Percentiles rank a stretch among this genome's conserved stretches.
Conservation (phyloP, 2,329 filamentous ascomycete genomes). For the Penicillium concentricum region DNA sequence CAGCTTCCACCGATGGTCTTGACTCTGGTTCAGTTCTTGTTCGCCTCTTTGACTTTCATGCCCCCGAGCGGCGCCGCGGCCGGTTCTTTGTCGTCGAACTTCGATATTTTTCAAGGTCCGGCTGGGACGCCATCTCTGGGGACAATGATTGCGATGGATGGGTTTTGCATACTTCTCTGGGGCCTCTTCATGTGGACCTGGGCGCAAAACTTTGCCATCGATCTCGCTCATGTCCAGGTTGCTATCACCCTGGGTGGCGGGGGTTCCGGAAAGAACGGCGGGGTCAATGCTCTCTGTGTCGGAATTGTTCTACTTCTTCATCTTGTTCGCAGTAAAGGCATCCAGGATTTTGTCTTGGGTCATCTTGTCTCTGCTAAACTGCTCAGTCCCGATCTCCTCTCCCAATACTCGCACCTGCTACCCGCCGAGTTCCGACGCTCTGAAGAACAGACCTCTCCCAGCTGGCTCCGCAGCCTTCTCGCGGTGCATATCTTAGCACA, state of each 20-base stretch:
- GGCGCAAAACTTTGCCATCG: constrained; percentile 81
- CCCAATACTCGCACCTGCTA: constrained; percentile 44
- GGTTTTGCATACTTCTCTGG: constrained; percentile 80
- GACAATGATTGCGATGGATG: constrained; percentile 80
- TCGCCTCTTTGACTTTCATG: constrained; percentile 89
- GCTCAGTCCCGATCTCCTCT: constrained; percentile 43
- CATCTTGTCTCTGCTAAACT: constrained; percentile 47
- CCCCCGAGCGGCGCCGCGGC: constrained; percentile 76
- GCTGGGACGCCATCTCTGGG: constrained; percentile 81
- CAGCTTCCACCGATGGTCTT: constrained; percentile 86
- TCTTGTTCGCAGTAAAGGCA: constrained; percentile 46
- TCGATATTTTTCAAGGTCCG: constrained; percentile 87
- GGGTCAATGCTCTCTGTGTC: constrained; percentile 47
- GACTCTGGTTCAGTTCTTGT: constrained; percentile 86
- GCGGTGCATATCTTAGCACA: constrained; percentile 51
- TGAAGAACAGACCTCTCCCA: constrained; percentile 43
- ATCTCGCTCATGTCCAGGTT: constrained; percentile 89
- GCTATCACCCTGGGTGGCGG: constrained; percentile 86
- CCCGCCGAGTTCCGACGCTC: constrained; percentile 45
- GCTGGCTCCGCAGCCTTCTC: constrained; percentile 49
- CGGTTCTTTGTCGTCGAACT: constrained; percentile 72
- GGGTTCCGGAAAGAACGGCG: constrained; percentile 50
- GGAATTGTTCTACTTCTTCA: constrained; percentile 48
- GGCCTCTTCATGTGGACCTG: constrained; percentile 78
- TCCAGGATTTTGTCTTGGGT: constrained; percentile 51